Base-by-base conservation (phyloP, 225 moss, liverwort and hornwort species). In the Antitrichia curtipendula region DNA sequence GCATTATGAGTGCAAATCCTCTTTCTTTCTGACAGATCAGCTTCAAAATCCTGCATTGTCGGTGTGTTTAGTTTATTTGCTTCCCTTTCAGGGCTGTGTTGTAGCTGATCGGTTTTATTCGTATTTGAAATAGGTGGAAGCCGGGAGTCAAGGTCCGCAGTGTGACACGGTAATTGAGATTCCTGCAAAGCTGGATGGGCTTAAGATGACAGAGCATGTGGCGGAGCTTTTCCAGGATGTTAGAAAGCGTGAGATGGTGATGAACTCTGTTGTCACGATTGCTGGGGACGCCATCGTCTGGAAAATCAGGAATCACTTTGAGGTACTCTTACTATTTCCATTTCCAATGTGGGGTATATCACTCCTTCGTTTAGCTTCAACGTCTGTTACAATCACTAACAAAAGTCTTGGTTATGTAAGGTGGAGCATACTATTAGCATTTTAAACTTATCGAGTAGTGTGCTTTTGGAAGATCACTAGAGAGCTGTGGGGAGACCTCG, bases 161-260 rank as follows among this genome's bases (percentile, higher is more conserved):
- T 91, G 92, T 84, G 91, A 94, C 4, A 80, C 92, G 90, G 90
- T 97, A 23, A 91, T 97, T 28, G 89, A 95, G 17, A 95, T 99
- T 79, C 96, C 96, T 83, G 94, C 94, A 40, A 96, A 97, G 90
- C 91, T 99, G 75, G 96, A 97, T 84, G 99, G 99, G 24, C 88
- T 99, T 36, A 95, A 97, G 89, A 94, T 99, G 86, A 99, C 95
- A 47, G 94, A 95, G 85, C 95, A 97, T 62, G 87, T 97, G 54
- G 92, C 68, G 86, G 95, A 99, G 77, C 94, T 99, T 62, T 97
- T 99, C 86, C 90, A 91, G 78, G 99, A 99, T 88, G 99, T 99
- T n/a, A 20, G 92, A 4, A 97, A 93, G 82, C 96, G 99, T 47
- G 95, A 99, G 92, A 99, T 99, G 99, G 91, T 86, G 85, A 93